Evolutionary conservation across 495 filamentous ascomycete genomes (phyloP).

Genomic region (Xylona heveae): DNA sequence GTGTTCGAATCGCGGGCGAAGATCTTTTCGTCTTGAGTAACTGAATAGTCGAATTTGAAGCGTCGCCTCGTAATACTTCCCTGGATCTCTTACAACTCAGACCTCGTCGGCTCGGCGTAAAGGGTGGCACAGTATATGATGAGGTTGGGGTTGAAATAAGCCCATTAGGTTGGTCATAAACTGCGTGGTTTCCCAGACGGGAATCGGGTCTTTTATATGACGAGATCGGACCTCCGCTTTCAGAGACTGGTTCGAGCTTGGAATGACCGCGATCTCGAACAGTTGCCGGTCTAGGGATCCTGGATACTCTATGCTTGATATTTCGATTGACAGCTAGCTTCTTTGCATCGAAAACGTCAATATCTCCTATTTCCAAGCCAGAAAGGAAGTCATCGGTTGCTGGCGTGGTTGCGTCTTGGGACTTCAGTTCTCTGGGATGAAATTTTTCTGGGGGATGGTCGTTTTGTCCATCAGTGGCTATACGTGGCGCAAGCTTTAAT

Average conservation of each 20-base stretch:
- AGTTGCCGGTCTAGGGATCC: constrained; percentile 40
- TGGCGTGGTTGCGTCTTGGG: constrained; percentile 6
- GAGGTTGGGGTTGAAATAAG: constrained; percentile 30
- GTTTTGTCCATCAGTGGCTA: too few relatives aligned
- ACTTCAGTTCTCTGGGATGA: background rate
- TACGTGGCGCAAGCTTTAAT: too few relatives aligned
- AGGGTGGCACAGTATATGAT: constrained; percentile 21
- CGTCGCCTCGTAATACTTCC: constrained; percentile 28
- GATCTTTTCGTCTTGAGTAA: constrained; percentile 72
- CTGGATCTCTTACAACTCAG: constrained; percentile 33
- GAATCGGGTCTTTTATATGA: constrained; percentile 38
- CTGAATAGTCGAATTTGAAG: constrained; percentile 50
- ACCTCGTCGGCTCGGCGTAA: constrained; percentile 36
- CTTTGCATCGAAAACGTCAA: constrained; percentile 52
- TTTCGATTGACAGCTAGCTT: constrained; percentile 86
- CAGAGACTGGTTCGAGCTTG: constrained; percentile 81
- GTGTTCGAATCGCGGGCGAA: constrained; percentile 43
- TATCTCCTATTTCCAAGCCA: constrained; percentile 71
- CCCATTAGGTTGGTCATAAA: too few relatives aligned
- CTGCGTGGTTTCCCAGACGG: constrained; percentile 36
- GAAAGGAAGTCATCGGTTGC: constrained; percentile 69
- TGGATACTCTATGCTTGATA: constrained; percentile 56
- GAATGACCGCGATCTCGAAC: constrained; percentile 43
- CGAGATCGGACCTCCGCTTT: constrained; percentile 56
- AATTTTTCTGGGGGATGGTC: background rate